Evolutionary conservation across 306 rosid genomes (phyloP).

Genomic region (Quercus mongolica): DNA sequence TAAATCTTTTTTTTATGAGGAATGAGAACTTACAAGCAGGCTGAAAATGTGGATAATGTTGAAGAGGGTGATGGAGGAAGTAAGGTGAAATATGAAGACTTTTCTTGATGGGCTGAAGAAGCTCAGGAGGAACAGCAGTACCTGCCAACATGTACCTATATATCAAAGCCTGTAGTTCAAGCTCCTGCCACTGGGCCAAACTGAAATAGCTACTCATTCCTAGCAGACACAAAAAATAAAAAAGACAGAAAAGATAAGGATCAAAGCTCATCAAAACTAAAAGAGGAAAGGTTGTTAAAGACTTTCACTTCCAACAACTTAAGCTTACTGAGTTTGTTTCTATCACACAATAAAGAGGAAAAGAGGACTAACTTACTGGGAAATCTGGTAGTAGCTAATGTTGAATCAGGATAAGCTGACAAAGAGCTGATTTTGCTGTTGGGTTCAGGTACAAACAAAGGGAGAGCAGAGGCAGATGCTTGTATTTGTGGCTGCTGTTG

Average conservation of each 20-base stretch:
- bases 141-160: conserved; percentile 87
- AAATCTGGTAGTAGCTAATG: conserved; percentile 37
- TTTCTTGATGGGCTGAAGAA: conserved; percentile 84
- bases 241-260: background rate
- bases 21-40: conserved; percentile 56
- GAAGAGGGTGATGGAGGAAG: conserved; percentile 61
- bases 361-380: conserved; percentile 49
- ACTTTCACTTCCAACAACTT: background rate
- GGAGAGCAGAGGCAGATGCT: conserved; percentile 52
- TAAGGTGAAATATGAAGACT: conserved; percentile 54
- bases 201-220: conserved; percentile 84
- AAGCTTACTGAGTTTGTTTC: conserved; percentile 17
- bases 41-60: conserved; percentile 46
- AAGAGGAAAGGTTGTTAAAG: conserved; percentile 8
- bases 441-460: conserved; percentile 68
- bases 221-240: conserved; percentile 3
- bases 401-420: conserved; percentile 61
- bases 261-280: background rate
- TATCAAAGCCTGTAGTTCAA: conserved; percentile 89
- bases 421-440: conserved; percentile 45
- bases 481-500: background rate
- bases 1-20: background rate
- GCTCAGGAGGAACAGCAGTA: conserved; percentile 83
- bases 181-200: conserved; percentile 90
- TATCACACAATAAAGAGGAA: conserved; percentile 2